These are phyloP conservation scores for Ophiocordyceps robertsii DNA, from an alignment of 2,329 filamentous ascomycete genomes.

Conservation along the genomic window DNA sequence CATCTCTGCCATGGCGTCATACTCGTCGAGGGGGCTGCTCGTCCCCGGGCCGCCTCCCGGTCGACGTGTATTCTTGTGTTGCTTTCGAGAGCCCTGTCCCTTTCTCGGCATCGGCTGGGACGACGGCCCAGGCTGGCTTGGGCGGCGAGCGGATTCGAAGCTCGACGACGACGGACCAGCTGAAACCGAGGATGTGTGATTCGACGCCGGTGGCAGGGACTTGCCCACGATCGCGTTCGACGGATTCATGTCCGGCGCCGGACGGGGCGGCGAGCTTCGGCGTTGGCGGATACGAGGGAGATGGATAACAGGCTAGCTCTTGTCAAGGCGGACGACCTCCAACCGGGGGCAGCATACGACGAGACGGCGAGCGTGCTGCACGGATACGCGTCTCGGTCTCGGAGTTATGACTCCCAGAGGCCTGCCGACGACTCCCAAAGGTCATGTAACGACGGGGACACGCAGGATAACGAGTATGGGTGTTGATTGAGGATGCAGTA, in stretches of 20 bases:
- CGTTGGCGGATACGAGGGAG: not conserved
- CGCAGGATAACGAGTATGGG: not conserved
- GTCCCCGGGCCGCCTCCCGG: constrained; percentile 35
- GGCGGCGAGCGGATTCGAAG: constrained; percentile 38
- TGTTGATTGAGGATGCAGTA: not conserved
- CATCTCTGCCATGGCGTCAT: constrained; percentile 79
- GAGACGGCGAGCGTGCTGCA: no score
- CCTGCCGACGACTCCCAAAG: no score
- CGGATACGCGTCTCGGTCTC: not conserved
- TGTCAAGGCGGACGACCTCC: no score
- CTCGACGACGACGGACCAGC: constrained; percentile 27
- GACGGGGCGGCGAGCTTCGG: not conserved
- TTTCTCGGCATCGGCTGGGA: constrained; percentile 47
- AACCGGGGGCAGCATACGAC: no score
- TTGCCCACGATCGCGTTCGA: constrained; percentile 29
- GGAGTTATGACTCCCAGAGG: no score
- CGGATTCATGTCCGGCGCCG: constrained; percentile 18
- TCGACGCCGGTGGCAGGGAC: constrained; percentile 31
- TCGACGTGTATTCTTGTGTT: constrained; percentile 71
- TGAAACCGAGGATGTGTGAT: constrained; percentile 25
- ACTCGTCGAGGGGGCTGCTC: constrained; percentile 44
- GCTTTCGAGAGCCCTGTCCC: constrained; percentile 61
- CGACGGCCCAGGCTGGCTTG: constrained; percentile 20
- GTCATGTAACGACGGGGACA: not conserved
- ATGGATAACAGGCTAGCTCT: no score